Percentiles rank a stretch among this genome's conserved stretches.
phyloP scores from a whole-genome alignment of 495 filamentous ascomycete genomes.

The Poronia punctata region DNA sequence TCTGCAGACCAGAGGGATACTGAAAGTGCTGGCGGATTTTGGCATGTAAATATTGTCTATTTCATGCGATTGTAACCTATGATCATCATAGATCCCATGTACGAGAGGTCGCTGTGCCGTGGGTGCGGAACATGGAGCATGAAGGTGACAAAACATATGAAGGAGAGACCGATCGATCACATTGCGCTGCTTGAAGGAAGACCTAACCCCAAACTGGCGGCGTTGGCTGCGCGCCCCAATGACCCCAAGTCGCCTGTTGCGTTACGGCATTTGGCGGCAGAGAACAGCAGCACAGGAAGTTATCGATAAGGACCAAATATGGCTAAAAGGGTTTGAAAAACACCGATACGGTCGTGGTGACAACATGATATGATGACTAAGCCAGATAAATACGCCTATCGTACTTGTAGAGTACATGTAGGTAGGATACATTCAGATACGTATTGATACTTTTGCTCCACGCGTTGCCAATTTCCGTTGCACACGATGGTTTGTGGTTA shows the following conservation, averaged over 20 bases:
- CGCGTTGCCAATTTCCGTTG: too few species aligned
- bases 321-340: too few species aligned
- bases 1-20: too few species aligned
- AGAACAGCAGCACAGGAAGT: not conserved
- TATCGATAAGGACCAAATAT: constrained; percentile 12
- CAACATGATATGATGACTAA: too few species aligned
- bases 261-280: constrained; percentile 15
- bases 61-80: constrained; percentile 1
- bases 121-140: not conserved
- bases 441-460: too few species aligned
- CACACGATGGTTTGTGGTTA: too few species aligned
- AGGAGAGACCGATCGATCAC: constrained; percentile 4
- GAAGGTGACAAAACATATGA: constrained; percentile 4
- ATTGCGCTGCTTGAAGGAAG: constrained; percentile 6
- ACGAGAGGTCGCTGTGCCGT: not conserved
- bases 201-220: constrained; percentile 12
- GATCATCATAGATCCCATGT: not conserved
- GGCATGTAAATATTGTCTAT: constrained; percentile 2
- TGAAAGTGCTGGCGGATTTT: not conserved
- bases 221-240: constrained; percentile 11
- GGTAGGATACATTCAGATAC: too few species aligned
- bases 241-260: constrained; percentile 12
- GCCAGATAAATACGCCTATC: too few species aligned
- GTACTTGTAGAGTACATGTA: too few species aligned
- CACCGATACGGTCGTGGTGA: too few species aligned